These are phyloP conservation scores for Mucor mucedo DNA, from an alignment of 371 early-diverging fungal genomes.

Conservation along the genomic window DNA sequence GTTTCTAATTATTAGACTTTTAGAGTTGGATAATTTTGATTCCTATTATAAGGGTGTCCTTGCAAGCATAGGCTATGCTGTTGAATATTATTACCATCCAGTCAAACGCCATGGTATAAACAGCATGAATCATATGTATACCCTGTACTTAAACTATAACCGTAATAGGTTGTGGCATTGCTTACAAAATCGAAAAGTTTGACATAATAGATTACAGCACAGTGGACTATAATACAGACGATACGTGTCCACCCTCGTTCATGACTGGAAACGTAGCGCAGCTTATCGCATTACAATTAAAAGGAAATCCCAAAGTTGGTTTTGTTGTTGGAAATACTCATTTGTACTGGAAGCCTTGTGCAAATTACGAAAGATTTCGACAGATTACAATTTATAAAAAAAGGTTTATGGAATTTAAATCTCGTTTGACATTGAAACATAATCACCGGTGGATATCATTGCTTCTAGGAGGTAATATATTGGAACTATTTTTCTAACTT, in stretches of 20 bases:
- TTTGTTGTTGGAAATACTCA: conserved; percentile 49
- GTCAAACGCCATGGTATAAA: conserved; percentile 44
- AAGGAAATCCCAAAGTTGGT: conserved; percentile 26
- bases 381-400: conserved; percentile 48
- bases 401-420: conserved; percentile 28
- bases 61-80: conserved; percentile 36
- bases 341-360: conserved; percentile 64
- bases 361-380: conserved; percentile 61
- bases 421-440: not conserved
- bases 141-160: not conserved
- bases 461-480: conserved; percentile 28
- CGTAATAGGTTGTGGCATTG: conserved; percentile 35
- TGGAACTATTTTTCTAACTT: not conserved
- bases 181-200: conserved; percentile 38
- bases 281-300: conserved; percentile 40
- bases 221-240: conserved; percentile 55
- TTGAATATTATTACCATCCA: conserved; percentile 35
- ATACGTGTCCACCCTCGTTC: conserved; percentile 46
- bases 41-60: conserved; percentile 36
- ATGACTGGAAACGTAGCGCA: conserved; percentile 61
- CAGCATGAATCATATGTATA: conserved; percentile 3
- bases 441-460: conserved; percentile 33
- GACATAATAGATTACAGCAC: conserved; percentile 37
- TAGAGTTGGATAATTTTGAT: conserved; percentile 53
- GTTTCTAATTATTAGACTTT: not conserved